phyloP scores from a whole-genome alignment of 2,329 filamentous ascomycete genomes.

The Boeremia exigua region DNA sequence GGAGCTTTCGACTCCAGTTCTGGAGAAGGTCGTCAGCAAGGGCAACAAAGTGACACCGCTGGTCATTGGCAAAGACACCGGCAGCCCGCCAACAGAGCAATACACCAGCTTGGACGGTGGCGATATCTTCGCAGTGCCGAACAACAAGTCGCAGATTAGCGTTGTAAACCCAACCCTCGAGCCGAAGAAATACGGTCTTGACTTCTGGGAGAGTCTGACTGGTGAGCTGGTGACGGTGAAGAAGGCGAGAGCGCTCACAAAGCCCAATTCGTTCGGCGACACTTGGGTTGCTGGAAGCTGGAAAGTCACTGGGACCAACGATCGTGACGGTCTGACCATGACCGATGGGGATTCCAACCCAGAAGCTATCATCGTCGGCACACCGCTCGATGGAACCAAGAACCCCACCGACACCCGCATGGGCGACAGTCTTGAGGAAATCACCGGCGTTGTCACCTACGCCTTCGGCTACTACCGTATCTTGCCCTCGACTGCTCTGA shows the following conservation, averaged over 20 bases:
- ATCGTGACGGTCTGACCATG: constrained; percentile 69
- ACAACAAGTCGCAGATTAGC: constrained; percentile 65
- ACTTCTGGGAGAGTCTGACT: constrained; percentile 75
- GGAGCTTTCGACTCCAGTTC: constrained; percentile 63
- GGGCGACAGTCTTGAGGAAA: constrained; percentile 68
- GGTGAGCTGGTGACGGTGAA: constrained; percentile 72
- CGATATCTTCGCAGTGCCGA: constrained; percentile 69
- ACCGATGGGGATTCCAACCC: constrained; percentile 69
- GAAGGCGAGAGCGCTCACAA: constrained; percentile 62
- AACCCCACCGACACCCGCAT: constrained; percentile 67
- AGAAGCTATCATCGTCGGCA: constrained; percentile 69
- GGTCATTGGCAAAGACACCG: constrained; percentile 65
- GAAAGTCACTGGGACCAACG: constrained; percentile 67
- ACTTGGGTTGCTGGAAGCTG: constrained; percentile 73
- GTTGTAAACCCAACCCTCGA: constrained; percentile 65
- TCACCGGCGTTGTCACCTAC: constrained; percentile 72
- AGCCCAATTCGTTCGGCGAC: constrained; percentile 70
- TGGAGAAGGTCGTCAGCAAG: constrained; percentile 61
- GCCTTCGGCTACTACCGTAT: constrained; percentile 73
- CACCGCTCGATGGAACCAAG: constrained; percentile 67
- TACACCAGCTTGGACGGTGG: constrained; percentile 69
- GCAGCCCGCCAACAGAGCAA: constrained; percentile 65
- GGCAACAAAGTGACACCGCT: constrained; percentile 63
- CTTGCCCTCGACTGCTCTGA: constrained; percentile 66
- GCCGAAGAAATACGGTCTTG: constrained; percentile 68